These are phyloP conservation scores for Aegle marmelos DNA, from an alignment of 345 rosid genomes.

Conservation along the genomic window DNA sequence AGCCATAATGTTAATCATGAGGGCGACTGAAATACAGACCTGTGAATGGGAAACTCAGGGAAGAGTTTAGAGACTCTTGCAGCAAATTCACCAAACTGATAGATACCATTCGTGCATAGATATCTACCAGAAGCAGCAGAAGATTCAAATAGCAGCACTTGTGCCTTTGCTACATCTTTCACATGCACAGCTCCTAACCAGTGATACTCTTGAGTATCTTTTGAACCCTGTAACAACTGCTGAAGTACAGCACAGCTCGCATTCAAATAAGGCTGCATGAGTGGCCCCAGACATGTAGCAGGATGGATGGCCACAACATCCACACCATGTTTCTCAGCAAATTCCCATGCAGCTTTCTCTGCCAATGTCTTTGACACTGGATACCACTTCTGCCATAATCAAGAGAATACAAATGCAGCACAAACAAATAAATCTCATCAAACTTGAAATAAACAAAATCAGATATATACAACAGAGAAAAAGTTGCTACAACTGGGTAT, in stretches of 20 bases:
- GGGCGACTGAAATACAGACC: constrained; percentile 27
- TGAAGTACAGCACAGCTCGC: constrained; percentile 71
- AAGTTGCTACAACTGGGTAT: no score
- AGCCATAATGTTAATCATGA: neutral
- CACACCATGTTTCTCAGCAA: constrained; percentile 50
- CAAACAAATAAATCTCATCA: neutral
- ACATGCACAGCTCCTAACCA: constrained; percentile 88
- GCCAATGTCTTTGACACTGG: constrained; percentile 78
- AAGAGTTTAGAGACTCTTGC: constrained; percentile 54
- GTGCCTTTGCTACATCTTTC: constrained; percentile 69
- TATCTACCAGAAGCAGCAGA: constrained; percentile 68
- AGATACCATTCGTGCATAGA: constrained; percentile 76
- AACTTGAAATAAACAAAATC: no score
- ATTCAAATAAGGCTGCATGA: constrained; percentile 65
- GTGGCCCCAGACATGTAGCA: constrained; percentile 69
- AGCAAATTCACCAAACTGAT: constrained; percentile 71
- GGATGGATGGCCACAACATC: constrained; percentile 78
- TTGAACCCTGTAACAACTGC: constrained; percentile 64
- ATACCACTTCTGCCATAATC: constrained; percentile 62
- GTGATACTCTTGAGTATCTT: constrained; percentile 60
- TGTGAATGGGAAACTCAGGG: constrained; percentile 64
- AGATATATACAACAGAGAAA: neutral
- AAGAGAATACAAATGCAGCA: neutral
- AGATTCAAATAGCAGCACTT: constrained; percentile 53
- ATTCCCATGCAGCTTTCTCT: constrained; percentile 82